Percentiles rank a stretch among this genome's conserved stretches.
These are phyloP conservation scores for Aurinia saxatilis DNA, from an alignment of 345 rosid genomes.

Conservation along the genomic window DNA sequence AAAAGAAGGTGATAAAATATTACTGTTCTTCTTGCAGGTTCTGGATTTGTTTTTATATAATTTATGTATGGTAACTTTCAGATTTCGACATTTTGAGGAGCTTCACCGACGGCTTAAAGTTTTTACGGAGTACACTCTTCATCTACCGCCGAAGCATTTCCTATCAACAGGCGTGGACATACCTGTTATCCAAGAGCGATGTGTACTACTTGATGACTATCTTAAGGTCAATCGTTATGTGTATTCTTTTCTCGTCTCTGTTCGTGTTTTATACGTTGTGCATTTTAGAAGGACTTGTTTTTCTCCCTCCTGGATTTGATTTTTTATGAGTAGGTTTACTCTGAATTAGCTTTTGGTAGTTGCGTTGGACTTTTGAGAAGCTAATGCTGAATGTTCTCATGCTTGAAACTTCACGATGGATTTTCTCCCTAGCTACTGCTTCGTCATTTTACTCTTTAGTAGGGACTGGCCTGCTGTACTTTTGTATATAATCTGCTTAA, in stretches of 20 bases:
- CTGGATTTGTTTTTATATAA: background rate
- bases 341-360: constrained; percentile 7
- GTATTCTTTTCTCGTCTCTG: constrained; percentile 13
- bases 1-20: constrained; percentile 75
- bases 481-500: background rate
- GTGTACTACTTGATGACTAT: constrained; percentile 77
- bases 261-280: constrained; percentile 1
- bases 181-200: constrained; percentile 79
- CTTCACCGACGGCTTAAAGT: constrained; percentile 88
- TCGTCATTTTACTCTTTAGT: background rate
- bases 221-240: constrained; percentile 56
- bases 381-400: background rate
- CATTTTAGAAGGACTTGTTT: background rate
- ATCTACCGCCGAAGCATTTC: constrained; percentile 97
- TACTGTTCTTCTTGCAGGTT: constrained; percentile 20
- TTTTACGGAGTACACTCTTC: constrained; percentile 82
- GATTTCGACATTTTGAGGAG: constrained; percentile 99
- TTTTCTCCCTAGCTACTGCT: background rate
- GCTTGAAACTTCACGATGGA: background rate
- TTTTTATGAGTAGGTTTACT: constrained; percentile 8
- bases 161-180: constrained; percentile 85
- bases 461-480: constrained; percentile 1
- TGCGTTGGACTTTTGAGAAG: constrained; percentile 7
- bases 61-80: constrained; percentile 14
- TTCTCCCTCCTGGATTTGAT: background rate